Conservation (phyloP, 495 filamentous ascomycete species). For the Podospora tetraspora region DNA sequence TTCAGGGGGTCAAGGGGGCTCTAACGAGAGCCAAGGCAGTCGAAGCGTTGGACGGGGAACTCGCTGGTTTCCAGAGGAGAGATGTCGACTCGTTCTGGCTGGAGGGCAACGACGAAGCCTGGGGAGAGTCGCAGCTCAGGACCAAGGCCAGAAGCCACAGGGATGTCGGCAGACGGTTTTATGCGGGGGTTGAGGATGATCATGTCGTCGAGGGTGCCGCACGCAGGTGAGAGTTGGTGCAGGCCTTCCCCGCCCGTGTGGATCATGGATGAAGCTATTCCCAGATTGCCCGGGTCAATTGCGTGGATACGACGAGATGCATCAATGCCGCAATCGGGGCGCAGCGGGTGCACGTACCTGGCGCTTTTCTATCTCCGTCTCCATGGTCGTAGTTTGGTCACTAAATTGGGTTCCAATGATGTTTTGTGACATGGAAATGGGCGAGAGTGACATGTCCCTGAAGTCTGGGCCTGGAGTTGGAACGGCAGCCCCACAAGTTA, state of each 20-base stretch:
- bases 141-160: slow-evolving; percentile 43
- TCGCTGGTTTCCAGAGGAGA: background rate
- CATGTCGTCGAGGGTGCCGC: slow-evolving; percentile 30
- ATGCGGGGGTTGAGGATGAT: slow-evolving; percentile 34
- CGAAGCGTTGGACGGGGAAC: slow-evolving; percentile 20
- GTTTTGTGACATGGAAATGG: background rate
- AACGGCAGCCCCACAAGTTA: background rate
- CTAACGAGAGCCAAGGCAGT: slow-evolving; percentile 37
- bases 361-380: background rate
- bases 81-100: slow-evolving; percentile 42
- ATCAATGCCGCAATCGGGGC: background rate
- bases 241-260: no score
- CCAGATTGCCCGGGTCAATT: background rate
- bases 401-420: background rate
- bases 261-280: background rate
- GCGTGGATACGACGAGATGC: background rate
- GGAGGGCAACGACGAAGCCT: slow-evolving; percentile 40
- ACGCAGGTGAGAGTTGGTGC: background rate
- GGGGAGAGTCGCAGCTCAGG: slow-evolving; percentile 44
- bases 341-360: background rate
- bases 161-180: slow-evolving; percentile 38
- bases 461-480: no score
- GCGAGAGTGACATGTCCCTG: background rate
- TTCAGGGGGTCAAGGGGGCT: slow-evolving; percentile 40
- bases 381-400: background rate